Base-by-base conservation (phyloP, 345 rosid species). In the Gossypium anomalum region DNA sequence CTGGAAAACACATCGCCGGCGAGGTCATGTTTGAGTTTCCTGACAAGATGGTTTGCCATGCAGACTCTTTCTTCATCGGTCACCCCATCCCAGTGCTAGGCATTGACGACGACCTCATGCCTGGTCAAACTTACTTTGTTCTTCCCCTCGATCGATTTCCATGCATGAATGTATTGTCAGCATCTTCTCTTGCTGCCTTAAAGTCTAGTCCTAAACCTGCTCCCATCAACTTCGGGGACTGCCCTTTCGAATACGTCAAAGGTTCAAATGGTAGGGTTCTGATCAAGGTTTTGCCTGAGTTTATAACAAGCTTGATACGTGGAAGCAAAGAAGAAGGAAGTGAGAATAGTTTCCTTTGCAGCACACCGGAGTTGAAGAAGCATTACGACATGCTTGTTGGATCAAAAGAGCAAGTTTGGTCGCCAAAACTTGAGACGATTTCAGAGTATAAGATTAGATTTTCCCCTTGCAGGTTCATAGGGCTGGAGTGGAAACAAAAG, bases 21-120 rank as follows among this genome's bases (percentile, higher is more conserved):
- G 94, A 90, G 79, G 82, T 94, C 85, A 94, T 94, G 98, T 92
- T 94, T 17, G 90, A 90, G 82, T 86, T 83, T 65, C 97, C 98
- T 0, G 95, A 92, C 78, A 86, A 74, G 75, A 85, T 94, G 64
- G 89, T 94, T 9, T 89, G 92, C 83, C 93, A 85, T n/a, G 90
- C 91, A n/a, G 92, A 88, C 51, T 89, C 98, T 48, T 92, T 94
- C 90, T 94, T 85, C 90, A 83, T 94, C 38, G 98, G 98, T 45
- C 94, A 80, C 16, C 93, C 92, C 1, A 72, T 90, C 74, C 97
- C 88, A 15, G 80, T 88, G 51, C 75, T 94, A 48, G 76, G 89
- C 82, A 88, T 94, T 68, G 85, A 92, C 74, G 97, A 94, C 59
- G 71, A 77, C 51, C 92, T 94, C 76, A 29, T 75, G 60, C 87